Evolutionary conservation across 257 asterid species (phyloP), one percentile per base, ranked within the genome.

Genomic region (Lavandula angustifolia): DNA sequence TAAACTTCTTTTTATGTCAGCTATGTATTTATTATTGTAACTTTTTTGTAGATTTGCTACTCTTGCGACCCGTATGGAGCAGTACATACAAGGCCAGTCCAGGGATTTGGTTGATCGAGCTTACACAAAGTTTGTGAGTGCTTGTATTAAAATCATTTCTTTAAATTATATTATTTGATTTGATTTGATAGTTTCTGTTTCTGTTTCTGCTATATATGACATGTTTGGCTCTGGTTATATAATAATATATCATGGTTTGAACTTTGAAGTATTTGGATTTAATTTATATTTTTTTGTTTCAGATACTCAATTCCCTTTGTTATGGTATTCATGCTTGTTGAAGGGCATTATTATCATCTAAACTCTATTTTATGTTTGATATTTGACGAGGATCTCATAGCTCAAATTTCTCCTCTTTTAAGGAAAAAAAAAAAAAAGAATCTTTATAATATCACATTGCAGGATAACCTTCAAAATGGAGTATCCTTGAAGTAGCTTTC

Each of bases 61-160:
- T 60, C 95, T 94, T 68, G 99, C 99, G 46, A 87, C 97, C 70
- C 96, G 96, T 69, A 94, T 94, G 99, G 99, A 94, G 81, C 99
- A 90, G 79, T 94, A 94, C 76, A 94, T 90, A 67, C 97, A 94
- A 72, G 99, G 97, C 63, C 97, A 94, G 64, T 94, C 99, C 2
- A 83, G 99, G 84, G 92, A 94, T 80, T 90, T 90, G 82, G 97
- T 94, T 64, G 99, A 94, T 75, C 87, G 85, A 78, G 99, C 99
- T 47, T 94, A 94, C 69, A 75, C 80, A n/a, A 90, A 90, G 74
- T 83, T 94, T 78, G 99, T 94, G 77, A 80, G 99, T 83, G 67
- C 73, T 60, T 64, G 32, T 6, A 54, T 37, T 51, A 32, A 65
- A 47, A 40, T 33, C 11, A 12, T 37, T 50, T 50, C 44, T 33